Percentiles rank a stretch among this genome's conserved stretches.
phyloP scores from a whole-genome alignment of 352 stramenopile species.

The Phytophthora capsici region DNA sequence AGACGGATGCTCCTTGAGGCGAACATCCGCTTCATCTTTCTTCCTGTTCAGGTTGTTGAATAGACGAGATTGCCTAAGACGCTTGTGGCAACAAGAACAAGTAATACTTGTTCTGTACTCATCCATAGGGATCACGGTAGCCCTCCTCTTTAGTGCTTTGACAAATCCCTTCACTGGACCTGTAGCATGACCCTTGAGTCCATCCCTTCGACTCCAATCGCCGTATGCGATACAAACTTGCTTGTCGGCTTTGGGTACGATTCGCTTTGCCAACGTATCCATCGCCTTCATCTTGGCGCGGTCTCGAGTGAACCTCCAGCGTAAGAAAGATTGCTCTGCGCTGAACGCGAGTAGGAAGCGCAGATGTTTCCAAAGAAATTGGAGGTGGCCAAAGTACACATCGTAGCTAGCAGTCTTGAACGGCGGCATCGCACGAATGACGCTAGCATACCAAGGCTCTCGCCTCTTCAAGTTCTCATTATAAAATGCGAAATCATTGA shows the following conservation, averaged over 20 bases:
- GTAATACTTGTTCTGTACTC: conserved; percentile 21
- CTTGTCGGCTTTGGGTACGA: conserved; percentile 1
- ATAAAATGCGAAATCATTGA: not conserved
- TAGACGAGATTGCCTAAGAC: not conserved
- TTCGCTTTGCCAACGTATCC: conserved; percentile 5
- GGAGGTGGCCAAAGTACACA: conserved; percentile 4
- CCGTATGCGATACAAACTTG: conserved; percentile 18
- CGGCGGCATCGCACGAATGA: conserved; percentile 19
- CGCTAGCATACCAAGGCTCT: not conserved
- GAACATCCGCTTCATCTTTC: not conserved
- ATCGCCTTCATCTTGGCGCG: conserved; percentile 7
- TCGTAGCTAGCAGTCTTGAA: conserved; percentile 24
- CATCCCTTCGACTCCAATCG: conserved; percentile 13
- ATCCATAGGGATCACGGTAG: conserved; percentile 17
- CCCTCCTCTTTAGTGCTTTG: conserved; percentile 13
- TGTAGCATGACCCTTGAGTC: conserved; percentile 12
- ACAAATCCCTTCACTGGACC: conserved; percentile 18
- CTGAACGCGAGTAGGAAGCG: conserved; percentile 11
- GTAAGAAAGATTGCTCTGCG: conserved; percentile 4
- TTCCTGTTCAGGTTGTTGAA: too few relatives aligned
- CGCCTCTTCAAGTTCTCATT: not conserved
- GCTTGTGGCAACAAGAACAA: conserved; percentile 16
- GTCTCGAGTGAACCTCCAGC: conserved; percentile 9
- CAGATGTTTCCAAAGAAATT: conserved; percentile 15
- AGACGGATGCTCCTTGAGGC: not conserved